phyloP scores from a whole-genome alignment of 177 flowering plant species.

The Vitis hybrid region DNA sequence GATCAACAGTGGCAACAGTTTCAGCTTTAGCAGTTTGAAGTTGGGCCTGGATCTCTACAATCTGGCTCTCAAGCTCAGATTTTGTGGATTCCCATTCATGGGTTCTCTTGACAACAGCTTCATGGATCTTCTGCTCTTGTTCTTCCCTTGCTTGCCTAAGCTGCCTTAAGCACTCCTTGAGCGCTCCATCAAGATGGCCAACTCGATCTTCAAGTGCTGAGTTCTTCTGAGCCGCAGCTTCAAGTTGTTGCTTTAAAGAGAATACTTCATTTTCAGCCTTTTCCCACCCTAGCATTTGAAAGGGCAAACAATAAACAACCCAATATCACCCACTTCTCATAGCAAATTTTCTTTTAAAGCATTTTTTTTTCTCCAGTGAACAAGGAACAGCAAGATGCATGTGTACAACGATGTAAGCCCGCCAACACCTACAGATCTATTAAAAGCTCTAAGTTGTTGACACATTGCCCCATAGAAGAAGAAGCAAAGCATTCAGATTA shows the following conservation, averaged over 20 bases:
- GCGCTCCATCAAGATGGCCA: conserved; percentile 44
- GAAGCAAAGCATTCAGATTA: no score
- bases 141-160: conserved; percentile 41
- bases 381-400: no score
- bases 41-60: conserved; percentile 26
- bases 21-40: conserved; percentile 25
- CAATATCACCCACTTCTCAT: neutral
- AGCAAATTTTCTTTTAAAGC: neutral
- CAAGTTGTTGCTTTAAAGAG: conserved; percentile 39
- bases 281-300: conserved; percentile 41
- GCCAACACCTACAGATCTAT: no score
- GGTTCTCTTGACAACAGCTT: conserved; percentile 24
- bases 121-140: conserved; percentile 34
- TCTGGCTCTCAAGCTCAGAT: conserved; percentile 27
- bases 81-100: conserved; percentile 33
- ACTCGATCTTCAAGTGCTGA: conserved; percentile 38
- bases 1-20: conserved; percentile 15
- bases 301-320: neutral
- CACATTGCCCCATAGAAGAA: no score
- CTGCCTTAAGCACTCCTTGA: conserved; percentile 53
- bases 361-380: no score
- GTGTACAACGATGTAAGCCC: no score
- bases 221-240: conserved; percentile 32
- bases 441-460: no score
- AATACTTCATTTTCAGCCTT: conserved; percentile 47